Evolutionary conservation across 2,329 filamentous ascomycete genomes (phyloP), one percentile per base, ranked within the genome.

Genomic region (Coniochaeta prunicola): DNA sequence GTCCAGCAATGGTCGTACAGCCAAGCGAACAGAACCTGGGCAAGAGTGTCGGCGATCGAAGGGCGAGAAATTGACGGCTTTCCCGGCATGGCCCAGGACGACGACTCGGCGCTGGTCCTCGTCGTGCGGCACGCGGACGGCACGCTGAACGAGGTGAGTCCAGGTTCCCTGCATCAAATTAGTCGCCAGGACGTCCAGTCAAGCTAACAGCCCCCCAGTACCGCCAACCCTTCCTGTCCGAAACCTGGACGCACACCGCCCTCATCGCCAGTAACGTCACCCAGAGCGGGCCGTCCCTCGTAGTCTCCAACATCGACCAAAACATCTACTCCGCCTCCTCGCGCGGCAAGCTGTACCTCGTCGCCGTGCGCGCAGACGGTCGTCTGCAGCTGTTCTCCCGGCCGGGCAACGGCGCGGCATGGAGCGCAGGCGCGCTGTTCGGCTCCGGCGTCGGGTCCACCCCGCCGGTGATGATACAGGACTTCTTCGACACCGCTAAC

Each of bases 381-480:
- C 42, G 48, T 15, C 53, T 65, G 53, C 64, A 65, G 34, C 57
- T 64, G 3, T 65, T 65, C 21, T 64, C 59, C 58, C 62, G 62
- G 15, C 28, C n/a, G 53, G 60, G 21, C 28, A 58, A 10, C 45
- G 40, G 56, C 30, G 26, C 34, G 0, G 33, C 42, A 4, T 65
- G 62, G 64, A 57, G 34, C 0, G 54, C 61, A 1, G 60, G 61
- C 21, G 62, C 63, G 19, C 36, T 60, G 2, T 65, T 65, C 55
- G 64, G 61, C 5, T 55, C 33, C 0, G 58, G 38, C 10, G 55
- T 64, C 19, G 36, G 24, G 4, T 48, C 57, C 21, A 60, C 59
- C 4, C 58, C 60, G 1, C 61, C 60, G 3, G 64, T 64, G 30
- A 64, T 65, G 64, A 63, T 65, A 19, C 61, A 65, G 56, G 62